These are phyloP conservation scores for Dactylellina leptospora DNA, from an alignment of 2,329 filamentous ascomycete genomes.

Conservation along the genomic window DNA sequence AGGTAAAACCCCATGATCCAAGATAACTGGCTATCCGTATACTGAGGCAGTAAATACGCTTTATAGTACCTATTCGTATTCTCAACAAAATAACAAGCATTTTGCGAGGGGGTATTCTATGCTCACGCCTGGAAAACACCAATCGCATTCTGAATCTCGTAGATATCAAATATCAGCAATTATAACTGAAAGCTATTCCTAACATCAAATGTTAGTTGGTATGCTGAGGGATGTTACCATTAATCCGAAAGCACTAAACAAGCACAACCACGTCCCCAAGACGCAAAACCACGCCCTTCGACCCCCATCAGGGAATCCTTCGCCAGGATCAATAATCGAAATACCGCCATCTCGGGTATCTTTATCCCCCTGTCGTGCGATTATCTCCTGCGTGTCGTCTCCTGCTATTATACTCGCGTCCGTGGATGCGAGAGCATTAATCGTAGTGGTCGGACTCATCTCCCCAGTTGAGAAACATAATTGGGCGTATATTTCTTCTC, in stretches of 20 bases:
- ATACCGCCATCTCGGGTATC: slow-evolving; percentile 3
- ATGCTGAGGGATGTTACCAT: slow-evolving; percentile 27
- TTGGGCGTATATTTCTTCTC: not conserved
- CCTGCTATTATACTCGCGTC: slow-evolving; percentile 35
- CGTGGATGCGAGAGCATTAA: slow-evolving; percentile 23
- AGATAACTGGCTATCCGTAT: slow-evolving; percentile 49
- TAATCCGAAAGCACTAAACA: slow-evolving; percentile 48
- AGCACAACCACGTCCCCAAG: slow-evolving; percentile 43
- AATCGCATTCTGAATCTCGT: slow-evolving; percentile 39
- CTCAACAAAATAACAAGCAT: not conserved
- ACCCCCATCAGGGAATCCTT: slow-evolving; percentile 49
- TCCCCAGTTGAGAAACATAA: slow-evolving; percentile 18
- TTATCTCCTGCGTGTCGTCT: slow-evolving; percentile 30
- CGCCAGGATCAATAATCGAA: slow-evolving; percentile 6
- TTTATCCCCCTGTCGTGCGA: slow-evolving; percentile 9
- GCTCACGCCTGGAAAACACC: slow-evolving; percentile 49
- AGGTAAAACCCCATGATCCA: slow-evolving; percentile 50
- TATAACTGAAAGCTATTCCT: not conserved
- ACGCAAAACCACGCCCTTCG: slow-evolving; percentile 46
- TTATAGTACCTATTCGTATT: slow-evolving; percentile 49
- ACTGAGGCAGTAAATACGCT: slow-evolving; percentile 43
- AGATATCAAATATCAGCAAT: not conserved
- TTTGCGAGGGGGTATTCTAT: not conserved
- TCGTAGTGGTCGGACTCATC: slow-evolving; percentile 39
- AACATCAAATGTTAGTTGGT: not conserved